Evolutionary conservation across 2,329 filamentous ascomycete species (phyloP).

Genomic region (Hypoxylon sp.): DNA sequence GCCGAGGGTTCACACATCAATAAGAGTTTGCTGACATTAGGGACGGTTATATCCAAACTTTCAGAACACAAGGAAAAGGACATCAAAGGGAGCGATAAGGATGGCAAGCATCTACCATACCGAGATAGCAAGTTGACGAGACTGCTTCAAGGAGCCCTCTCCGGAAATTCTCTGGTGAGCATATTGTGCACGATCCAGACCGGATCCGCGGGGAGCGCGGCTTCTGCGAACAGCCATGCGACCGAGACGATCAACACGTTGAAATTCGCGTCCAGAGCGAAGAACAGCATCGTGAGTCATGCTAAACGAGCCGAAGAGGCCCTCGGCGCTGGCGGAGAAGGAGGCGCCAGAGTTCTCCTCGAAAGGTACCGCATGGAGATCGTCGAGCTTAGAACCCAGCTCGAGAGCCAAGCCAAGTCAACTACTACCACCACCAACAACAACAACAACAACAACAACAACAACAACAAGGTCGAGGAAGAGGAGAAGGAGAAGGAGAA

Average conservation of each 20-base stretch:
- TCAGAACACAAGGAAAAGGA: slow-evolving; percentile 88
- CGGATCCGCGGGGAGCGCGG: slow-evolving; percentile 75
- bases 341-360: slow-evolving; percentile 83
- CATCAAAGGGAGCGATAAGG: slow-evolving; percentile 75
- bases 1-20: slow-evolving; percentile 98
- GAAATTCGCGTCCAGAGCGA: slow-evolving; percentile 94
- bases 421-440: no score
- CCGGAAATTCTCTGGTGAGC: slow-evolving; percentile 92
- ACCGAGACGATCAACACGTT: slow-evolving; percentile 93
- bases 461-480: slow-evolving; percentile 67
- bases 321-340: slow-evolving; percentile 79
- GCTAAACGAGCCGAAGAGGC: slow-evolving; percentile 95
- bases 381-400: slow-evolving; percentile 76
- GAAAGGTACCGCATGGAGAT: slow-evolving; percentile 97
- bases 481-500: slow-evolving; percentile 66
- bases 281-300: slow-evolving; percentile 97
- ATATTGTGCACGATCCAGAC: slow-evolving; percentile 97
- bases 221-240: slow-evolving; percentile 76
- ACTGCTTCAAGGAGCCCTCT: slow-evolving; percentile 88
- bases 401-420: slow-evolving; percentile 83
- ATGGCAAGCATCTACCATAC: slow-evolving; percentile 93
- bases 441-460: no score
- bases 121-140: slow-evolving; percentile 97
- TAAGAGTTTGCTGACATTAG: slow-evolving; percentile 93
- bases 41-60: slow-evolving; percentile 93